phyloP scores from a whole-genome alignment of 306 rosid genomes.

The Dalbergia cochinchinensis region DNA sequence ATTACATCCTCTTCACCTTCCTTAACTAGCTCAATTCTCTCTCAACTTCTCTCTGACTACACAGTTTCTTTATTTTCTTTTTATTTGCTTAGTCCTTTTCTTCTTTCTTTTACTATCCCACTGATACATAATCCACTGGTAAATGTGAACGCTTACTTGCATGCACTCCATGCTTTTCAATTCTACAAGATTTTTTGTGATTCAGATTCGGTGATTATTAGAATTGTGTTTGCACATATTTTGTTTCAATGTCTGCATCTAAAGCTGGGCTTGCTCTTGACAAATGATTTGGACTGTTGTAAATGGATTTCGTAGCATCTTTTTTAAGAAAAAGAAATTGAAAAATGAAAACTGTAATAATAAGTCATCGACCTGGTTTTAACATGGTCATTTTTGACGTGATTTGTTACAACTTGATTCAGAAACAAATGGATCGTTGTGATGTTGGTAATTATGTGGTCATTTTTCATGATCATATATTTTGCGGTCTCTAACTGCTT shows the following conservation, averaged over 20 bases:
- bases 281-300: slow-evolving; percentile 38
- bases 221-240: slow-evolving; percentile 41
- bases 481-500: not conserved
- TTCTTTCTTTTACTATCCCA: slow-evolving; percentile 38
- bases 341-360: not conserved
- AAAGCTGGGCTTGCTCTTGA: not conserved
- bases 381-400: not conserved
- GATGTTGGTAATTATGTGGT: not conserved
- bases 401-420: not conserved
- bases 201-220: not conserved
- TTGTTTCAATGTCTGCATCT: slow-evolving; percentile 7
- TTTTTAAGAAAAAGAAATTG: not conserved
- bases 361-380: not conserved
- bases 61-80: not conserved
- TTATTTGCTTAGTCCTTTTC: not conserved
- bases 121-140: slow-evolving; percentile 40
- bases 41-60: not conserved
- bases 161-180: not conserved
- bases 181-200: not conserved
- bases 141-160: slow-evolving; percentile 33
- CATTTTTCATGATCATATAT: not conserved
- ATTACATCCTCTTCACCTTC: slow-evolving; percentile 3
- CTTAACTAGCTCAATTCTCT: not conserved
- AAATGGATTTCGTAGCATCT: not conserved
- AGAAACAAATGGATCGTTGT: not conserved